phyloP scores from a whole-genome alignment of 1,284 basidiomycete species.

The Cryptococcus amylolentus region DNA sequence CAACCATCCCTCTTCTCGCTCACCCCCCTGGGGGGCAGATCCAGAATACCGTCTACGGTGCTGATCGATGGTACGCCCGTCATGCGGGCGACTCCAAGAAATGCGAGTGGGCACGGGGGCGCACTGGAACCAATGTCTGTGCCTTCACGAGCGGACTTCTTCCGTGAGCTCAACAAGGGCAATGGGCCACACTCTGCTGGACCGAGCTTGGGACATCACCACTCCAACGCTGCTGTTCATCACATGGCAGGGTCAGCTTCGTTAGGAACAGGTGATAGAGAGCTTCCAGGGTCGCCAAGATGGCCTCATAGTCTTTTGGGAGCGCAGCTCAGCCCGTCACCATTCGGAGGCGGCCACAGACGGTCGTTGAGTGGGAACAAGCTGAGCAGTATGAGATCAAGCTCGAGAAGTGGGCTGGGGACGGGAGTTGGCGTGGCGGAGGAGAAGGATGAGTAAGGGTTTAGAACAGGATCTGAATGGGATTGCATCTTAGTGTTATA shows the following conservation, averaged over 20 bases:
- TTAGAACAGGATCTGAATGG: not conserved
- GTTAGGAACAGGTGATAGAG: not conserved
- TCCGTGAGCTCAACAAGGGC: conserved; percentile 30
- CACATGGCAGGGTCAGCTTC: not conserved
- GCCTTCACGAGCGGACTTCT: conserved; percentile 36
- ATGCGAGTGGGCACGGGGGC: conserved; percentile 13
- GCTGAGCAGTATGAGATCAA: conserved; percentile 30
- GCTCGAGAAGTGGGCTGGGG: conserved; percentile 27
- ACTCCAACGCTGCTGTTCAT: not conserved
- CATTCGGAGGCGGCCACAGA: conserved; percentile 25
- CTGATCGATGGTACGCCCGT: conserved; percentile 21
- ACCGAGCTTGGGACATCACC: not conserved
- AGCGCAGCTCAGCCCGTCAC: conserved; percentile 29
- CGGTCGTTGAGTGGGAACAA: conserved; percentile 30
- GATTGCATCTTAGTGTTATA: no score
- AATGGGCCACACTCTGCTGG: conserved; percentile 4
- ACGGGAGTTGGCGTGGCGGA: conserved; percentile 14
- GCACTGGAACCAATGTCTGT: conserved; percentile 22
- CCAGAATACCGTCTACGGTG: conserved; percentile 27
- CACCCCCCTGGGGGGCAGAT: conserved; percentile 38
- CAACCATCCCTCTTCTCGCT: conserved; percentile 40
- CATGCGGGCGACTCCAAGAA: conserved; percentile 17
- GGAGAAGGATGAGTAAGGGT: conserved; percentile 20
- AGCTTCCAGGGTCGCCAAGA: conserved; percentile 12
- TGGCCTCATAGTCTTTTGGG: conserved; percentile 27